Percentiles rank a stretch among this genome's conserved stretches.
phyloP scores from a whole-genome alignment of 2,329 filamentous ascomycete genomes.

The Cephalotrichum gorgonifer region DNA sequence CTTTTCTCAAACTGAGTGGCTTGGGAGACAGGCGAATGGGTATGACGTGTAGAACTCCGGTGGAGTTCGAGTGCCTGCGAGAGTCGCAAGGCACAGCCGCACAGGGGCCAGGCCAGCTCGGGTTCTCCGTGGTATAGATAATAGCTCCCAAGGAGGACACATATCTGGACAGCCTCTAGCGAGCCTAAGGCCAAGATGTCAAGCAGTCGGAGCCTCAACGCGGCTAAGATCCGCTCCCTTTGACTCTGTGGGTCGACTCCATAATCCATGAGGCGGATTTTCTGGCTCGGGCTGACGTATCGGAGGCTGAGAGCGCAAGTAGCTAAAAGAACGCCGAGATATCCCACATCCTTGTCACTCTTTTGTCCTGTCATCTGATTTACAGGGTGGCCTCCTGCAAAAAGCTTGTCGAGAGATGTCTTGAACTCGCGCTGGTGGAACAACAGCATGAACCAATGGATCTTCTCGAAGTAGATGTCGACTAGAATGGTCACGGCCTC shows the following conservation, averaged over 20 bases:
- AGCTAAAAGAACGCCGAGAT: too few species aligned
- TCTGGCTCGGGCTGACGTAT: too few species aligned
- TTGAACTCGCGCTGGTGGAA: constrained; percentile 22
- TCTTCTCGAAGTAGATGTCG: constrained; percentile 24
- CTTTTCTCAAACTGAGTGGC: neutral
- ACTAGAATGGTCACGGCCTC: constrained; percentile 16
- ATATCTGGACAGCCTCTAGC: too few species aligned
- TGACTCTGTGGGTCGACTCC: too few species aligned
- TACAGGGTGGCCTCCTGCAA: constrained; percentile 5
- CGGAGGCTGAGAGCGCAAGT: too few species aligned
- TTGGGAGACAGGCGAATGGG: neutral
- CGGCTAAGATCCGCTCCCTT: too few species aligned
- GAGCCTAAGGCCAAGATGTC: too few species aligned
- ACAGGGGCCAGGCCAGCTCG: constrained; percentile 24
- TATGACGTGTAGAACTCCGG: constrained; percentile 1
- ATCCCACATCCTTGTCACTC: too few species aligned
- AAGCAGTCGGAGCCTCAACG: too few species aligned
- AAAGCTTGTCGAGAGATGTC: constrained; percentile 7
- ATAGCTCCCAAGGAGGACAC: too few species aligned
- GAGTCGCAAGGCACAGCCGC: constrained; percentile 22
- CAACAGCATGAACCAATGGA: constrained; percentile 26
- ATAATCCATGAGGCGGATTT: too few species aligned
- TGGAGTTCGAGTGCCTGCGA: constrained; percentile 24
- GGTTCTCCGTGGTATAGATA: constrained; percentile 24
- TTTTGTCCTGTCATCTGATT: constrained; percentile 19